Base-by-base conservation (phyloP, 768 basidiomycete species). In the Udeniomyces megalosporus region DNA sequence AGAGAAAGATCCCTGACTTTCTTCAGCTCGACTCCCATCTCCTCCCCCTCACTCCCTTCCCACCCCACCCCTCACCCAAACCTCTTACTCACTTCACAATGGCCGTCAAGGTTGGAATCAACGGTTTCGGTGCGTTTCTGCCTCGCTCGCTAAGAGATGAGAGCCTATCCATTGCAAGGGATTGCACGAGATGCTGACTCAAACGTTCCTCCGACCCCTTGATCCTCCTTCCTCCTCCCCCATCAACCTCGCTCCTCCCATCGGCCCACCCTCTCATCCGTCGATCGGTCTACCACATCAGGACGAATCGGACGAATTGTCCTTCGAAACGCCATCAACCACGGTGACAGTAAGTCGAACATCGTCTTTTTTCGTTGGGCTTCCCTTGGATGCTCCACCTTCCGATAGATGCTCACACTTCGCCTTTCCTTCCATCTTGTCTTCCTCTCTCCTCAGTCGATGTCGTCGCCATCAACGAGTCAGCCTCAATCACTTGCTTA, bases 261-360 rank as follows among this genome's bases (percentile, higher is more conserved):
- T 28, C 35, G 10, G 20, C 26, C 42, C 22, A 8, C 49, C 29
- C 44, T 15, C 26, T 44, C 26, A 24, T 24, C 32, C n/a, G n/a
- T 8, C 32, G 47, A 50, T 24, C 11, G 26, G 10, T 24, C 49
- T 11, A 28, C 29, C 53, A 12, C 59, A n/a, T 14, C 73, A 90
- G 93, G 93, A 80, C 93, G 95, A 80, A 97, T 97, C 74, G 93
- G 95, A 75, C 93, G 95, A 77, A 93, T 97, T 75, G 95, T 97
- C 68, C 79, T 86, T 76, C 86, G 95, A 69, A 96, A 96, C 80
- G 91, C 92, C 56, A 80, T 95, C 69, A 77, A 82, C 68, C 76
- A 81, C 71, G 74, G 78, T 59, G 82, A 83, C 58, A 80, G 91
- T 72, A 77, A 89, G n/a, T 51, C 44, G 14, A 20, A 34, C 31